Percentiles rank a stretch among this genome's conserved stretches.
Conservation (phyloP, 208 protist genomes). For the Herpetomonas muscarum region DNA sequence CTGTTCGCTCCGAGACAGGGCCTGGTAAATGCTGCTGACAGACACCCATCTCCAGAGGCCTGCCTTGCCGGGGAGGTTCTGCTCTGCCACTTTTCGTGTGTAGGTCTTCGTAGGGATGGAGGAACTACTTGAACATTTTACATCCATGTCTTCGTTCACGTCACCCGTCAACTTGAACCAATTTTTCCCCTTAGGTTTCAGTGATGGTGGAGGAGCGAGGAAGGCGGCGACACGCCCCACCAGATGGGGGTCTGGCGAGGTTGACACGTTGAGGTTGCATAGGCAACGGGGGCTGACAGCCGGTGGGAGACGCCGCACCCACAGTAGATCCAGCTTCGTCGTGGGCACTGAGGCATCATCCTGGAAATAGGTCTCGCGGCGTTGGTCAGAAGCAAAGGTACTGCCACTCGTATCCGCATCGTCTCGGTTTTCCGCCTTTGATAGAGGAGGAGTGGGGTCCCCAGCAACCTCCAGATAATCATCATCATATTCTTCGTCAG, state of each 20-base stretch:
- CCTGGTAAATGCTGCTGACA: conserved; percentile 61
- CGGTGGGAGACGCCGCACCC: conserved; percentile 70
- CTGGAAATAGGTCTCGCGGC: conserved; percentile 3
- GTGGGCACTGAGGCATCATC: conserved; percentile 29
- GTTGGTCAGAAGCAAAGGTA: neutral
- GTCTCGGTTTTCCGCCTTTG: too few relatives aligned
- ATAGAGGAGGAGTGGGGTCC: too few relatives aligned
- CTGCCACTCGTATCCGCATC: too few relatives aligned
- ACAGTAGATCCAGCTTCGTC: conserved; percentile 54
- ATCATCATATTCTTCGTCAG: too few relatives aligned
- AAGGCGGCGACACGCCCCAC: conserved; percentile 40
- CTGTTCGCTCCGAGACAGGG: conserved; percentile 43
- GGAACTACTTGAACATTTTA: neutral
- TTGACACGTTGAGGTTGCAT: conserved; percentile 66
- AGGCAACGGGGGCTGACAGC: conserved; percentile 62
- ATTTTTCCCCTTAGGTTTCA: neutral
- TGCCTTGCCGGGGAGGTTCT: neutral
- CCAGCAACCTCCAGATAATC: too few relatives aligned
- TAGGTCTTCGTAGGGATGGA: neutral
- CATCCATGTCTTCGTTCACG: neutral
- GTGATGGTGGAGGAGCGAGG: conserved; percentile 64
- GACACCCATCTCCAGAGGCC: conserved; percentile 74
- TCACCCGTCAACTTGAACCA: neutral
- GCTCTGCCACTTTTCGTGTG: neutral
- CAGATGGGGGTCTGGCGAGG: conserved; percentile 53